Conservation (phyloP, 2,329 filamentous ascomycete species). For the Neofusicoccum laricinum region DNA sequence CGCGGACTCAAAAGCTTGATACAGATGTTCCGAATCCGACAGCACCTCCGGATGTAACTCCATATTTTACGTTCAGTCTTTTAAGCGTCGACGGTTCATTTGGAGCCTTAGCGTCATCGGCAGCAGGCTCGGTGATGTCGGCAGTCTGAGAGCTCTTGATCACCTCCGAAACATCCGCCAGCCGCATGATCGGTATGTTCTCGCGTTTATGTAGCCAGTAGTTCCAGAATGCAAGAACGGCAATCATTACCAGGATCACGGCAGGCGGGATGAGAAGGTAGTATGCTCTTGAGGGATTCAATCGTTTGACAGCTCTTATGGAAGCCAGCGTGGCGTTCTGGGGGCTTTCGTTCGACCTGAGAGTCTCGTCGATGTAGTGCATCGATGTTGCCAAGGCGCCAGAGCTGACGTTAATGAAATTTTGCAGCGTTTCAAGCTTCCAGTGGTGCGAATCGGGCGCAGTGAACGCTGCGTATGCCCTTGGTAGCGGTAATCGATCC, state of each 20-base stretch:
- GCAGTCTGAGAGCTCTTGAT: constrained; percentile 6
- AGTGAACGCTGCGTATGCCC: background rate
- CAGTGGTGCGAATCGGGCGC: background rate
- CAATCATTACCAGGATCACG: background rate
- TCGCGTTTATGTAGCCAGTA: background rate
- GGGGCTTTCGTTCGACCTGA: background rate
- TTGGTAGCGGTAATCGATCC: background rate
- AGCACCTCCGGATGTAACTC: background rate
- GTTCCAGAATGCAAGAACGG: background rate
- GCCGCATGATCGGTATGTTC: background rate
- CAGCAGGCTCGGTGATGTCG: background rate
- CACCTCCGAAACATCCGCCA: background rate
- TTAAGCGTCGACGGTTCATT: background rate
- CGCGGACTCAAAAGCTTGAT: background rate
- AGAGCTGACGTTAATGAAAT: constrained; percentile 6
- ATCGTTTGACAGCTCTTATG: background rate
- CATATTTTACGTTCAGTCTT: background rate
- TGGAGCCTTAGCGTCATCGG: background rate
- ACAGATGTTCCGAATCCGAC: background rate
- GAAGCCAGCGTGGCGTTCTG: background rate
- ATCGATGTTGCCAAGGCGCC: background rate
- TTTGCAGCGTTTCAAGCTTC: background rate
- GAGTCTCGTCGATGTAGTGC: background rate
- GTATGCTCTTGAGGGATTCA: background rate
- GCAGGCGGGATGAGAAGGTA: background rate